Conservation (phyloP, 2,329 filamentous ascomycete genomes). For the Tolypocladium ophioglossoides region DNA sequence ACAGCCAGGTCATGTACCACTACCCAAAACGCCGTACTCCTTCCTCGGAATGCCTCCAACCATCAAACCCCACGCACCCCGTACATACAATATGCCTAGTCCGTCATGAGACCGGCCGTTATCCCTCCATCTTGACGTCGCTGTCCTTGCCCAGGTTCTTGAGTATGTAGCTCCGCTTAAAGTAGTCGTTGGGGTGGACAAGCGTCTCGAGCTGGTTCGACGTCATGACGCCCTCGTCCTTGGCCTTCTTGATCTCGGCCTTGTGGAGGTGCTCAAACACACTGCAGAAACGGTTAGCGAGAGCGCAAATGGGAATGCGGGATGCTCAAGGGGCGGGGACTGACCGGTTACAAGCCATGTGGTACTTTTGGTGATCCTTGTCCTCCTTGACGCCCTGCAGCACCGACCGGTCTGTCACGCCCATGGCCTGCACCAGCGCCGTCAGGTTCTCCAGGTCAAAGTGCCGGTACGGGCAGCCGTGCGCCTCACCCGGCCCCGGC, state of each 20-base stretch:
- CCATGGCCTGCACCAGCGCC: conserved; percentile 63
- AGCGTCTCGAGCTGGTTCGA: conserved; percentile 82
- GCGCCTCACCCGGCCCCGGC: conserved; percentile 75
- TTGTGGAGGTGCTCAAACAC: conserved; percentile 88
- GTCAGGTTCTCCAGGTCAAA: conserved; percentile 83
- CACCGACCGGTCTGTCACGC: conserved; percentile 67
- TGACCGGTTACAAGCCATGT: conserved; percentile 88
- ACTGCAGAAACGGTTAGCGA: conserved; percentile 20
- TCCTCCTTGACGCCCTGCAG: conserved; percentile 78
- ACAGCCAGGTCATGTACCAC: background rate
- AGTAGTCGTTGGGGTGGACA: conserved; percentile 95
- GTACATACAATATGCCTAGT: background rate
- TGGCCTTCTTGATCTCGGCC: conserved; percentile 63
- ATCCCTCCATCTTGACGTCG: conserved; percentile 49
- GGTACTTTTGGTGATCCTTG: conserved; percentile 77
- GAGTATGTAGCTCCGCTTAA: conserved; percentile 84
- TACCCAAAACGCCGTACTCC: background rate
- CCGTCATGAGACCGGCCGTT: conserved; percentile 8
- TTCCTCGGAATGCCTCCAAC: background rate
- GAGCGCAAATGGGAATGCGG: too few species aligned
- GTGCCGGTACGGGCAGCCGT: conserved; percentile 95
- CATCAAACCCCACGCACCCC: background rate
- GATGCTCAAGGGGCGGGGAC: conserved; percentile 9
- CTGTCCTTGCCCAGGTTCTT: conserved; percentile 59
- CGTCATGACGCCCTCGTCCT: conserved; percentile 62